These are phyloP conservation scores for Wickerhamiella qilinensis DNA, from an alignment of 805 yeast species.

Conservation along the genomic window DNA sequence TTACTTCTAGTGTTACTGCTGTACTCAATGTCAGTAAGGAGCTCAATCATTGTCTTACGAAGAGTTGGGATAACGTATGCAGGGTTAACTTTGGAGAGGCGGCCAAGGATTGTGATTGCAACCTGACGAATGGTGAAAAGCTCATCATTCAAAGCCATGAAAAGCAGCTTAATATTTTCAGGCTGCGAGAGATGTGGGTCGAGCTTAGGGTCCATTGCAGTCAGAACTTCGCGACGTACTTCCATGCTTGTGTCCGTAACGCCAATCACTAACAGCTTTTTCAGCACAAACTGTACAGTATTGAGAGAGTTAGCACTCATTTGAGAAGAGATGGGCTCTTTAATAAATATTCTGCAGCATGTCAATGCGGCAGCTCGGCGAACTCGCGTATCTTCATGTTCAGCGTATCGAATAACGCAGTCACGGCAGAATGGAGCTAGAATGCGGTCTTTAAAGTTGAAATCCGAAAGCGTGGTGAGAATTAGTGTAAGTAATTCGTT, in stretches of 20 bases:
- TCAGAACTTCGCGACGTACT: conserved; percentile 64
- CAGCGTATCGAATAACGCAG: conserved; percentile 71
- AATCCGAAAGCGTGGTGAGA: conserved; percentile 54
- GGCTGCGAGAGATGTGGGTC: conserved; percentile 93
- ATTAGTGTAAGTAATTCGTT: conserved; percentile 53
- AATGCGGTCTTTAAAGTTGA: conserved; percentile 60
- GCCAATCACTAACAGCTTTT: conserved; percentile 62
- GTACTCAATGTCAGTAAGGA: conserved; percentile 70
- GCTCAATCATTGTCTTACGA: conserved; percentile 70
- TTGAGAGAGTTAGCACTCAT: conserved; percentile 64
- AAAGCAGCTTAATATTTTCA: conserved; percentile 66
- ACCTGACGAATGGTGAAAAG: conserved; percentile 65
- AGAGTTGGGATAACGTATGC: conserved; percentile 91
- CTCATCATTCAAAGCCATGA: conserved; percentile 86
- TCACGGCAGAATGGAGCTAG: conserved; percentile 76
- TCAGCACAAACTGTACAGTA: conserved; percentile 74
- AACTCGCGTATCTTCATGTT: conserved; percentile 62
- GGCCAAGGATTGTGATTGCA: conserved; percentile 65
- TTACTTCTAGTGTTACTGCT: conserved; percentile 59
- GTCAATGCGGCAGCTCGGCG: conserved; percentile 75
- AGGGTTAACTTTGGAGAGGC: conserved; percentile 75
- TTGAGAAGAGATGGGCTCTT: conserved; percentile 73
- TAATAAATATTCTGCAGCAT: conserved; percentile 56
- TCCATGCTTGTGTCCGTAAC: conserved; percentile 82
- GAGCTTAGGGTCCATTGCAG: conserved; percentile 53